These are phyloP conservation scores for Hypoxylon sp. DNA, from an alignment of 2,329 filamentous ascomycete species.

Conservation along the genomic window DNA sequence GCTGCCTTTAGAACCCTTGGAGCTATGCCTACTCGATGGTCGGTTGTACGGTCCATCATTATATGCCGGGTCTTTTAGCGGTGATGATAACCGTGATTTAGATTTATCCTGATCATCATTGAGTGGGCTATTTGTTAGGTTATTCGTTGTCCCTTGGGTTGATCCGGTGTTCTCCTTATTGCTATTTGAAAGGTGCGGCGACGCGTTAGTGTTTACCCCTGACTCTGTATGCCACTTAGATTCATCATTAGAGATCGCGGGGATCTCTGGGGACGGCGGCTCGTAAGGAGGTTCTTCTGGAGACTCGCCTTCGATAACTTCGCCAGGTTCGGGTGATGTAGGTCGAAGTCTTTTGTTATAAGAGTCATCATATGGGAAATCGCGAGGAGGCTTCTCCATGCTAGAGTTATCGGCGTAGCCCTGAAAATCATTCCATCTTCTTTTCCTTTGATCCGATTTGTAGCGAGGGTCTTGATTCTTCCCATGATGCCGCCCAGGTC, in stretches of 20 bases:
- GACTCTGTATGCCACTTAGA: constrained; percentile 5
- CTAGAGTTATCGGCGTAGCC: constrained; percentile 18
- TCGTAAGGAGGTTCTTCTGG: constrained; percentile 28
- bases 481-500: constrained; percentile 33
- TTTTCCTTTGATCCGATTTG: constrained; percentile 40
- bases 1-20: constrained; percentile 30
- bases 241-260: constrained; percentile 1
- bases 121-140: background rate
- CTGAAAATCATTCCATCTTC: constrained; percentile 45
- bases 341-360: constrained; percentile 42
- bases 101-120: constrained; percentile 5
- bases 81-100: constrained; percentile 25
- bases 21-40: constrained; percentile 40
- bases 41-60: constrained; percentile 25
- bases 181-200: background rate
- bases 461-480: constrained; percentile 37
- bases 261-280: constrained; percentile 8
- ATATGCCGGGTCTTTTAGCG: constrained; percentile 10
- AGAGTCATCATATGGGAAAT: constrained; percentile 29
- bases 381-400: constrained; percentile 26
- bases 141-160: constrained; percentile 5
- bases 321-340: constrained; percentile 51
- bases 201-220: constrained; percentile 11
- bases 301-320: constrained; percentile 41
- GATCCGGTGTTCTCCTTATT: constrained; percentile 5